These are phyloP conservation scores for Euphorbia pulcherrima DNA, from an alignment of 345 rosid genomes.

Conservation along the genomic window DNA sequence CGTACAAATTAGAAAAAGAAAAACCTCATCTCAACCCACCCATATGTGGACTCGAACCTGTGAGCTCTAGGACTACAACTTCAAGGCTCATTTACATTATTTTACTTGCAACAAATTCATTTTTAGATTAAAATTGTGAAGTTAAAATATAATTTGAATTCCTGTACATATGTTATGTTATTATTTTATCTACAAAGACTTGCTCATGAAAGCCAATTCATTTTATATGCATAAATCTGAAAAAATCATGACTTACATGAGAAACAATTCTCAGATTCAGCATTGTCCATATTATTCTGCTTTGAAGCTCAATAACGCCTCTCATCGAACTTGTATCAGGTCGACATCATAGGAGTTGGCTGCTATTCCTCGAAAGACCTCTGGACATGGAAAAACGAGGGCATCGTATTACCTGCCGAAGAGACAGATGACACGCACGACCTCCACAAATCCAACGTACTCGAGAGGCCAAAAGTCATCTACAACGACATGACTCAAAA, in stretches of 20 bases:
- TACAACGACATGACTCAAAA: conserved; percentile 66
- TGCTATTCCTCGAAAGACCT: conserved; percentile 95
- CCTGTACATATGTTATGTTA: too few relatives aligned
- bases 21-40: too few relatives aligned
- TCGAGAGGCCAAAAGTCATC: conserved; percentile 90
- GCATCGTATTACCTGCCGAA: conserved; percentile 71
- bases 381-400: conserved; percentile 90
- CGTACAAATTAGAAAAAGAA: too few relatives aligned
- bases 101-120: neutral
- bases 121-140: neutral
- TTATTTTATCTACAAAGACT: neutral
- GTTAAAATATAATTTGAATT: neutral
- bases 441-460: conserved; percentile 77
- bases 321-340: conserved; percentile 39
- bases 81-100: neutral
- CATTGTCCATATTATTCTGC: too few relatives aligned
- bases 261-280: too few relatives aligned
- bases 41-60: too few relatives aligned
- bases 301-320: too few relatives aligned
- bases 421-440: conserved; percentile 68
- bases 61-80: too few relatives aligned
- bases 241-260: too few relatives aligned
- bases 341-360: conserved; percentile 88
- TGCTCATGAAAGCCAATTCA: too few relatives aligned
- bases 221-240: too few relatives aligned